Evolutionary conservation across 768 basidiomycete genomes (phyloP), one percentile per base, ranked within the genome.

Genomic region (Coprinellus micaceus): DNA sequence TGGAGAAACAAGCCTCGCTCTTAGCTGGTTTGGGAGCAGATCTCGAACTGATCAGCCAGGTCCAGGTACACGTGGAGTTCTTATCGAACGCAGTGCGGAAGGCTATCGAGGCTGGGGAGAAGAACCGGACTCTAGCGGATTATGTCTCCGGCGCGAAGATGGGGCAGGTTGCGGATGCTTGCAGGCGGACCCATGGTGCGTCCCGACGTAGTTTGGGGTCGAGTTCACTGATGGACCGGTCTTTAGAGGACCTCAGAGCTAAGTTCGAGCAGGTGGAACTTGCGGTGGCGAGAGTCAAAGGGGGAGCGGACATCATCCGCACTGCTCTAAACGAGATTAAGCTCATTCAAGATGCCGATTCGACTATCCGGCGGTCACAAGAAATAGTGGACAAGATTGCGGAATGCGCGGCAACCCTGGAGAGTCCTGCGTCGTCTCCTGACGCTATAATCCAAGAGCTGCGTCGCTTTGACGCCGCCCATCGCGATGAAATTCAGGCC

Each of bases 101-200:
- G 61, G 83, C 86, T 2, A 88, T 91, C 43, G 88, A 91, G 56
- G 75, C 80, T 0, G 91, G 89, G 2, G 85, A 84, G 54, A 80
- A 75, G 53, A 80, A 80, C 13, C 77, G 91, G 44, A 88, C 86
- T 11, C 69, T 94, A 39, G 89, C 86, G 11, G 89, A 90, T 66
- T 94, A 92, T 68, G 89, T 94, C 24, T 86, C 86, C 15, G 79
- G 77, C 60, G 81, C 75, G 49, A 90, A 86, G 72, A 94, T 94
- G 91, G 80, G 76, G 62, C 81, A 88, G 65, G 91, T 94, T 1
- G 88, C 83, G 2, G 87, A 87, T 15, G 82, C 80, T 3, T 91
- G 89, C 71, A 65, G 73, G 15, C 77, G 79, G 47, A 84, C 86
- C 24, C 87, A 92, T 74, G 82, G 89, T 88, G 56, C 39, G 81